Evolutionary conservation across 2,329 filamentous ascomycete species (phyloP).

Genomic region (Fusarium albidum): DNA sequence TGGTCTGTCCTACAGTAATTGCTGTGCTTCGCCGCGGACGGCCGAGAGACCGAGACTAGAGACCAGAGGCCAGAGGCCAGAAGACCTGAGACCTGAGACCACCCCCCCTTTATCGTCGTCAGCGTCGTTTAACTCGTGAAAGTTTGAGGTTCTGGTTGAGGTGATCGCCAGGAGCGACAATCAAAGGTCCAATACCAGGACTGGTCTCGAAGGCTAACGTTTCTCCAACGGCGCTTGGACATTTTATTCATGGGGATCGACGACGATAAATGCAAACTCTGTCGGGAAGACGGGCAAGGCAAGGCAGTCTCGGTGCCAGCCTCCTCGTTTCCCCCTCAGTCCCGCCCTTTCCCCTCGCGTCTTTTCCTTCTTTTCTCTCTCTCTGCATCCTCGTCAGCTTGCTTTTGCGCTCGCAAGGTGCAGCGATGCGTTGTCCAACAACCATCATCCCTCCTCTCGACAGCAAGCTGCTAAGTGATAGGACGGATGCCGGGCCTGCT

Average conservation of each 20-base stretch:
- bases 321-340: slow-evolving; percentile 23
- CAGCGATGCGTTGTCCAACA: slow-evolving; percentile 57
- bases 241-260: slow-evolving; percentile 34
- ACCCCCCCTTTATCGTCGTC: slow-evolving; percentile 6
- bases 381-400: slow-evolving; percentile 25
- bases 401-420: slow-evolving; percentile 43
- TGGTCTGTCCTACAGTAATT: slow-evolving; percentile 32
- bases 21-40: slow-evolving; percentile 30
- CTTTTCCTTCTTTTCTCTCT: no score
- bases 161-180: slow-evolving; percentile 30
- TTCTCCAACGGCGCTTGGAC: slow-evolving; percentile 27
- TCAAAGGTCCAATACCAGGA: slow-evolving; percentile 22
- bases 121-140: slow-evolving; percentile 20
- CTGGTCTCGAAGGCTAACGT: slow-evolving; percentile 18
- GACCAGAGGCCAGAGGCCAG: background rate
- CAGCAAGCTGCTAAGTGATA: slow-evolving; percentile 51
- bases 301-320: slow-evolving; percentile 37
- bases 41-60: no score
- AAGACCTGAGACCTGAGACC: no score
- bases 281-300: slow-evolving; percentile 29
- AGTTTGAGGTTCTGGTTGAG: slow-evolving; percentile 14
- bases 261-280: slow-evolving; percentile 29
- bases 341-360: slow-evolving; percentile 14
- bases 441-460: slow-evolving; percentile 52
- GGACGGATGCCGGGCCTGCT: slow-evolving; percentile 48